phyloP scores from a whole-genome alignment of 768 basidiomycete species.

The Galerina marginata region DNA sequence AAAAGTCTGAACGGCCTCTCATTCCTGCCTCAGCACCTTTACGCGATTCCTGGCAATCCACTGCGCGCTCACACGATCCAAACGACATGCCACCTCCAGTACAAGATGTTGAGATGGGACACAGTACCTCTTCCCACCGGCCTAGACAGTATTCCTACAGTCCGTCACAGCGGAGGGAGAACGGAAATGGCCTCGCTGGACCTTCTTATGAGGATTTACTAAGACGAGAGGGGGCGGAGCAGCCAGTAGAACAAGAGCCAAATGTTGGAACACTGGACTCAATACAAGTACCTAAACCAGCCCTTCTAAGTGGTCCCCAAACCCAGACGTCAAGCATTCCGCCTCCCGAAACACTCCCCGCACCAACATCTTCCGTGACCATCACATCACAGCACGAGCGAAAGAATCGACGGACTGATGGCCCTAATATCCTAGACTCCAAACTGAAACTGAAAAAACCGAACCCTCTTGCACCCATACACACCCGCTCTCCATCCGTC shows the following conservation, averaged over 20 bases:
- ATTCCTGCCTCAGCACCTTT: constrained; percentile 16
- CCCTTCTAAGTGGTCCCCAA: neutral
- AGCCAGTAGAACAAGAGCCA: constrained; percentile 4
- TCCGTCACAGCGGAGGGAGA: constrained; percentile 9
- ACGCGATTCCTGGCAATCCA: constrained; percentile 24
- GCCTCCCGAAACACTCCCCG: neutral
- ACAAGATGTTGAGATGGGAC: constrained; percentile 18
- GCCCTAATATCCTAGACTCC: neutral
- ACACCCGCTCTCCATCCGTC: neutral
- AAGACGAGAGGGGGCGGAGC: constrained; percentile 16
- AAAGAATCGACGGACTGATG: neutral
- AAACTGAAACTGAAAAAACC: constrained; percentile 15
- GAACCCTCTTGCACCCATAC: neutral
- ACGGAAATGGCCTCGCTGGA: constrained; percentile 41
- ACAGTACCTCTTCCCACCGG: constrained; percentile 17
- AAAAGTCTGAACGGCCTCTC: constrained; percentile 24
- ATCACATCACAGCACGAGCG: constrained; percentile 4
- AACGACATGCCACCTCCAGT: neutral
- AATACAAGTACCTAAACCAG: constrained; percentile 12
- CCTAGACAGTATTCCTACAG: constrained; percentile 6
- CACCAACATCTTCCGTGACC: constrained; percentile 7
- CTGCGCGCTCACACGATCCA: constrained; percentile 2
- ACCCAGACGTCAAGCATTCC: no score
- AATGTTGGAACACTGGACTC: constrained; percentile 13
- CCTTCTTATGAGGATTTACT: constrained; percentile 48